Base-by-base conservation (phyloP, 1,139 yeast genomes). In the Debaryomyces coudertii region DNA sequence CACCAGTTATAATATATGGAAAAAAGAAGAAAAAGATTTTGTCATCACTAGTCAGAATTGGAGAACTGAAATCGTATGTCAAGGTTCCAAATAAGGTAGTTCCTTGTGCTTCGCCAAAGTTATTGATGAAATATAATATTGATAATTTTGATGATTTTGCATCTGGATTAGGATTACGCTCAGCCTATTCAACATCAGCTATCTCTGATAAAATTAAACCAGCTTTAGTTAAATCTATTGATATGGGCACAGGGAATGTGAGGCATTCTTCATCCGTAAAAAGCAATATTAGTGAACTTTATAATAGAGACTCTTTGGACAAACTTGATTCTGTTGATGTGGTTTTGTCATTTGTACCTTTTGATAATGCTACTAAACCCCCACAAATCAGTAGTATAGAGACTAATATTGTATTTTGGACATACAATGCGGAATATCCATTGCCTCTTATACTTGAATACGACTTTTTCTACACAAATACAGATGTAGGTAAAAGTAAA, bases 361-460 rank as follows among this genome's bases (percentile, higher is more conserved):
- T 48, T 5, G 68, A 63, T 15, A 50, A 55, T 14, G 51, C 64
- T 1, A 43, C 46, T 12, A 53, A 47, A 36, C 77, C 77, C 0
- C 78, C 77, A 1, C 56, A 53, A 7, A 65, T 72, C 11, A 55
- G 60, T 16, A 55, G 55, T 45, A 59, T 75, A 12, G 79, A 73
- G 11, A 53, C 65, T 23, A 73, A 71, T 49, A 55, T 75, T 9
- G 71, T 74, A 1, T 62, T 69, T 7, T 75, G 79, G 79, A 61
- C 79, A 2, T 73, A 69, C 52, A 60, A 62, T 39, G 60, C 77
- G 1, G 78, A 73, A 36, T 73, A 68, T 48, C 78, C 79, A 1
- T 53, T 75, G 30, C 79, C 79, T 2, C 61, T 71, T 46, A 65
- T 63, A 37, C 52, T 75, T 18, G 70, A 68, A 5, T 72, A 72